A percentile compares a stretch with the other conserved stretches of the same genome.
Conservation (phyloP, 2,329 filamentous ascomycete species). For the Lachnellula arida region DNA sequence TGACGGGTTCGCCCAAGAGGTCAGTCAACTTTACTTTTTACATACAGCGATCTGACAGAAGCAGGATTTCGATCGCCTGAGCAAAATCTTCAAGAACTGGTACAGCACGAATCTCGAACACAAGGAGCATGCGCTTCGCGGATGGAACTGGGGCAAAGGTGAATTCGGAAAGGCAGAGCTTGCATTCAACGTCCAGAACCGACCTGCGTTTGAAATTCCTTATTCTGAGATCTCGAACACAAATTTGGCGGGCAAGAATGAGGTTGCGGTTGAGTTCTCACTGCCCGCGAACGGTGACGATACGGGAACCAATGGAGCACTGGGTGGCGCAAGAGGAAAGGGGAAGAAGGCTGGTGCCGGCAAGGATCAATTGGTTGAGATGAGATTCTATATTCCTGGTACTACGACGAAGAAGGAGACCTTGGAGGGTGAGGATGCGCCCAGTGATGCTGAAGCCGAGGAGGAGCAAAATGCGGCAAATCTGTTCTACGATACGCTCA, state of each 20-base stretch:
- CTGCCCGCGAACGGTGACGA: slow-evolving; percentile 67
- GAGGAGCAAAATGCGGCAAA: slow-evolving; percentile 94
- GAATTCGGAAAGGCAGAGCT: slow-evolving; percentile 95
- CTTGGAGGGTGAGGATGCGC: slow-evolving; percentile 60
- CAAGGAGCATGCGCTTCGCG: slow-evolving; percentile 88
- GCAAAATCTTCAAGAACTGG: slow-evolving; percentile 96
- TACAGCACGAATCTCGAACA: slow-evolving; percentile 90
- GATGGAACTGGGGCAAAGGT: slow-evolving; percentile 99
- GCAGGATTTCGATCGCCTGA: slow-evolving; percentile 81
- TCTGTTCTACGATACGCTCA: slow-evolving; percentile 96
- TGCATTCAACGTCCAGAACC: slow-evolving; percentile 93
- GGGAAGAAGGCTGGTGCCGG: slow-evolving; percentile 88
- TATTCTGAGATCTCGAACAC: slow-evolving; percentile 98
- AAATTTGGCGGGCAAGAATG: slow-evolving; percentile 94
- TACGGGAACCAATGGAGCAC: slow-evolving; percentile 66
- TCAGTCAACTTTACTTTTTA: slow-evolving; percentile 29
- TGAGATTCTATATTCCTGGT: slow-evolving; percentile 97
- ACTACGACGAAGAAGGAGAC: slow-evolving; percentile 73
- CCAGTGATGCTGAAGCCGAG: slow-evolving; percentile 52
- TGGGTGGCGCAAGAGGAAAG: slow-evolving; percentile 68
- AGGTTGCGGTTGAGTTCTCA: slow-evolving; percentile 93
- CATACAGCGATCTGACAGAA: slow-evolving; percentile 11
- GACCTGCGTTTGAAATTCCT: slow-evolving; percentile 92
- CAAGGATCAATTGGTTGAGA: slow-evolving; percentile 91
- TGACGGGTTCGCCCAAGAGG: slow-evolving; percentile 90